A percentile compares a stretch with the other conserved stretches of the same genome.
Evolutionary conservation across 2,329 filamentous ascomycete species (phyloP).

Genomic region (Waltergamsia citrina): DNA sequence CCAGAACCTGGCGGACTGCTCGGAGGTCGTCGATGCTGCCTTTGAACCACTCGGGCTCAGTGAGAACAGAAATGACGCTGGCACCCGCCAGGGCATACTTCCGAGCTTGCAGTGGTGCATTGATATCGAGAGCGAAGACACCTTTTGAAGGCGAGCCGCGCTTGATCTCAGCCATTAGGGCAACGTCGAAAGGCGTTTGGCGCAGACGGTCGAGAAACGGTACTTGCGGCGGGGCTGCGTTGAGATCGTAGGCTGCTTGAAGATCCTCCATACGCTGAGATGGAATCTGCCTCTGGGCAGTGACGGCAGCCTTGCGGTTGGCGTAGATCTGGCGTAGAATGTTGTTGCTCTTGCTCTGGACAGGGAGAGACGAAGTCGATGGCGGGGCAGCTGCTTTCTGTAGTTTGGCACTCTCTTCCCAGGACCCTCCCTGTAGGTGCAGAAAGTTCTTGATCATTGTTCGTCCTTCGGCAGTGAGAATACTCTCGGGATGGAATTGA

Average conservation of each 20-base stretch:
- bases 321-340: constrained; percentile 89
- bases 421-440: constrained; percentile 79
- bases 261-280: constrained; percentile 78
- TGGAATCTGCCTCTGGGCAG: constrained; percentile 72
- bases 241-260: constrained; percentile 77
- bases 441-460: constrained; percentile 91
- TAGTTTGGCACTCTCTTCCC: constrained; percentile 66
- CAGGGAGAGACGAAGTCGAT: constrained; percentile 13
- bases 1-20: constrained; percentile 78
- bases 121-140: constrained; percentile 78
- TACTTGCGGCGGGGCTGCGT: constrained; percentile 75
- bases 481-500: constrained; percentile 97
- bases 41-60: constrained; percentile 98
- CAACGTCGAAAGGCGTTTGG: constrained; percentile 77
- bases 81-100: constrained; percentile 91
- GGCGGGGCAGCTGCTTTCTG: constrained; percentile 27
- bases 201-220: constrained; percentile 71
- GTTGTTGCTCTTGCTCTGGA: constrained; percentile 56
- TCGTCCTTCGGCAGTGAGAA: constrained; percentile 80
- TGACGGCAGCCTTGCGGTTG: constrained; percentile 66
- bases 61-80: constrained; percentile 96
- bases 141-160: constrained; percentile 94
- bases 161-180: constrained; percentile 96
- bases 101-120: constrained; percentile 80
- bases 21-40: constrained; percentile 90